Conservation (phyloP, 192 early-diverging fungal genomes). For the Dispira parvispora region DNA sequence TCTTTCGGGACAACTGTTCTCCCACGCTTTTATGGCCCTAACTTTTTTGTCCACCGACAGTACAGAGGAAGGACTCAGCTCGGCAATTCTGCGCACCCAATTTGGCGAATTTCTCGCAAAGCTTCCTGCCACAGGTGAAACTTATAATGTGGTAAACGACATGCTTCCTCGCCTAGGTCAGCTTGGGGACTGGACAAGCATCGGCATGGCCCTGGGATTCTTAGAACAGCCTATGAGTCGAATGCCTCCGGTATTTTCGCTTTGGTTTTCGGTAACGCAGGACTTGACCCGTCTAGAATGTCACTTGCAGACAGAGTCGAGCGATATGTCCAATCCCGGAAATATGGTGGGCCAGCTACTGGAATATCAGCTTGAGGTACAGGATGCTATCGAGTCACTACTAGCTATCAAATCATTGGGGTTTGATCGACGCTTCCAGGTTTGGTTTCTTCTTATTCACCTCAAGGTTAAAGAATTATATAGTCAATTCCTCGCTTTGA, state of each 20-base stretch:
- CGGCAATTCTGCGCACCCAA: no score
- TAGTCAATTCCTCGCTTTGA: not conserved
- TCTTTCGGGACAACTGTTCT: no score
- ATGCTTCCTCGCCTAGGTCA: not conserved
- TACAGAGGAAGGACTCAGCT: no score
- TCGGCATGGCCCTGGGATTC: not conserved
- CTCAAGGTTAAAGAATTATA: not conserved
- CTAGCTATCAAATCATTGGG: not conserved
- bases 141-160: not conserved
- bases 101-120: no score
- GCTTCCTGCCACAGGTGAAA: no score
- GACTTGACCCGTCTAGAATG: not conserved
- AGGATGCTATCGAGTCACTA: not conserved
- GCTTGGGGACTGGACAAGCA: not conserved
- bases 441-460: not conserved
- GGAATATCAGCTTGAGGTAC: not conserved
- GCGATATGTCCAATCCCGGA: no score
- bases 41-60: no score
- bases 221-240: not conserved
- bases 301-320: not conserved
- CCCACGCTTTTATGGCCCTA: no score
- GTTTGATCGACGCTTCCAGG: conserved; percentile 5
- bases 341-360: not conserved
- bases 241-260: not conserved
- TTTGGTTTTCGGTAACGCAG: not conserved